Base-by-base conservation (phyloP, 2,329 filamentous ascomycete species). In the Clonostachys solani region DNA sequence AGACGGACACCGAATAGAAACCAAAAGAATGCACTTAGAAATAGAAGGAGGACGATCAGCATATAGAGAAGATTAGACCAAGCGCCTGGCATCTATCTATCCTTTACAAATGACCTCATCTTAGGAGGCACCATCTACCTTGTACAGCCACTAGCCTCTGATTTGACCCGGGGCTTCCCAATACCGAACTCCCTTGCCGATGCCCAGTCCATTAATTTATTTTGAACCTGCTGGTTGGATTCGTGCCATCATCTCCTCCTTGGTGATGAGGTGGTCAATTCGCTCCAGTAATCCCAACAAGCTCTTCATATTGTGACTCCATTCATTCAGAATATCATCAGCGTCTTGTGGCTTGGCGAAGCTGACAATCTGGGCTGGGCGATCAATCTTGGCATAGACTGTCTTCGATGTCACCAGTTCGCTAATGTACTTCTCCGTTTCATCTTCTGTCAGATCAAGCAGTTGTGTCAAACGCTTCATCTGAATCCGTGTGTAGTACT, bases 231-330 rank as follows among this genome's bases (percentile, higher is more conserved):
- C 71, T 6, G 89, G 89, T 67, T 94, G 86, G 60, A 99, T 97
- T 50, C 92, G 81, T 38, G 94, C 94, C 94, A 99, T 99, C 94
- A 99, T 99, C 78, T 99, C 94, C 72, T 99, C 94, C 78, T 97
- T 97, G 47, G 95, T 99, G 62, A 99, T 99, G 60, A 99, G 77
- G 68, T 99, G 94, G 64, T 99, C 94, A 51, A 99, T 95, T 53
- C 91, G 81, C 77, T 96, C 91, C 62, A 96, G 64, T 47, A 92
- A 72, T 12, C 89, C 90, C 54, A 96, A 71, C 59, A 96, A 71
- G 62, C 86, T 92, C 85, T 94, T 95, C 90, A 96, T 97, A 69
- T 96, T 96, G 60, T 89, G 86, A 66, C 91, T 96, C 94, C 94
- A 99, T 71, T 99, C 94, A 63, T 99, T 99, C 61, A 99, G 74